Base-by-base conservation (phyloP, 768 basidiomycete species). In the Hydnum rufescens region DNA sequence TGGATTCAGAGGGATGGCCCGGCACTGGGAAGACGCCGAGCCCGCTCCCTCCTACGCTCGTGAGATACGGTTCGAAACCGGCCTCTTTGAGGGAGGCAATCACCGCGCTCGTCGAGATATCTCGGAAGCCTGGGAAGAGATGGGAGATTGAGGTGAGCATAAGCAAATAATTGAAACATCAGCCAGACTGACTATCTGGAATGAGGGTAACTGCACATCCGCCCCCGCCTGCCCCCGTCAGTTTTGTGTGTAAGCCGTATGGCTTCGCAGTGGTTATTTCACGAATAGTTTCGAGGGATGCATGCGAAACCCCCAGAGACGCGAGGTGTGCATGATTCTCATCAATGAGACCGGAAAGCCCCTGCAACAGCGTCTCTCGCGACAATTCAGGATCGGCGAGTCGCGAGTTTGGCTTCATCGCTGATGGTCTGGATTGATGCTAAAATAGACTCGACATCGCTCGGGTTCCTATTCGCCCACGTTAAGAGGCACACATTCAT, bases 191-290 rank as follows among this genome's bases (percentile, higher is more conserved):
- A 92, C 93, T 76, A 67, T 96, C 90, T 50, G 95, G 95, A 50
- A 99, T 73, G 32, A 97, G 74, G 8, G 92, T 93, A 29, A 97
- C 88, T 3, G 90, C 81, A 62, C 95, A 97, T n/a, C 95, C 95
- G 25, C 95, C 95, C 36, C 95, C 95, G 29, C 95, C 95, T 4
- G 95, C 93, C 39, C 95, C 95, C 4, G 95, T 99, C 53, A 99
- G 67, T 69, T 96, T 95, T n/a, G 89, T 90, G 60, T 77, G 78
- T 47, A 97, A 69, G 5, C 68, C 66, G 66, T 80, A 83, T 4
- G 79, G 80, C 56, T 68, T 61, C 5, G 72, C 70, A 5, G 68
- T 65, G 0, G 89, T 86, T 58, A 73, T 78, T n/a, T 70, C 65
- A 52, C 78, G 75, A 58, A 96, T 89, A 22, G 71, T 67, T 65